phyloP scores from a whole-genome alignment of 2,329 filamentous ascomycete genomes.

The Chaetomium strumarium region DNA sequence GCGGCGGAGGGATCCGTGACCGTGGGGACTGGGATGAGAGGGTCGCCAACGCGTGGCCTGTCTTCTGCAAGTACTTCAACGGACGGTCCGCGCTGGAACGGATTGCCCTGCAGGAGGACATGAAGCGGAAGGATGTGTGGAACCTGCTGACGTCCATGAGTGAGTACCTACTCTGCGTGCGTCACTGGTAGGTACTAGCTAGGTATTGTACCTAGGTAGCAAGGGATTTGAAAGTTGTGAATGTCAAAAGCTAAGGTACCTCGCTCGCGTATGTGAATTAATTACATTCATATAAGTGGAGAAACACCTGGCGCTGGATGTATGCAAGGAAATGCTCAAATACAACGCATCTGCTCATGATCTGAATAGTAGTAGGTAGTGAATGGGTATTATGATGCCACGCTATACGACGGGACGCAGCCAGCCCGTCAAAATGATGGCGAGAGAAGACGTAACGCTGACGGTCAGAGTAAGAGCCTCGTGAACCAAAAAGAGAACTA shows the following conservation, averaged over 20 bases:
- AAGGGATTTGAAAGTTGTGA: background rate
- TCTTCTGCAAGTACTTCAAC: slow-evolving; percentile 81
- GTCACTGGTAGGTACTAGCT: slow-evolving; percentile 72
- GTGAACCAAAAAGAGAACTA: slow-evolving; percentile 5
- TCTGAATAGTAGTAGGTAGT: background rate
- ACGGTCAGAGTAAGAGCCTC: background rate
- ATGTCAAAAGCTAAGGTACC: background rate
- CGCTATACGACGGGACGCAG: background rate
- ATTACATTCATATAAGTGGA: too few species aligned
- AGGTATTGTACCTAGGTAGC: too few species aligned
- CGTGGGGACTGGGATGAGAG: slow-evolving; percentile 41
- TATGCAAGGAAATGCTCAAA: too few species aligned
- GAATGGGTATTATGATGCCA: slow-evolving; percentile 6
- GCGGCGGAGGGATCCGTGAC: background rate
- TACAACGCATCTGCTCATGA: background rate
- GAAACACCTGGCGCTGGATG: too few species aligned
- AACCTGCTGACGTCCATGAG: slow-evolving; percentile 58
- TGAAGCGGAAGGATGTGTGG: slow-evolving; percentile 80
- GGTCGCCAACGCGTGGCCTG: slow-evolving; percentile 62
- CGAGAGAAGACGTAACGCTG: background rate
- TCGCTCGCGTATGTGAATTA: too few species aligned
- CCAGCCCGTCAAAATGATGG: background rate
- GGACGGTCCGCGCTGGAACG: slow-evolving; percentile 79
- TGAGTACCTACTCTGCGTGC: slow-evolving; percentile 60
- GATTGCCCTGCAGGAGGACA: slow-evolving; percentile 74